Base-by-base conservation (phyloP, 805 yeast species). In the Yamadazyma insecticola region DNA sequence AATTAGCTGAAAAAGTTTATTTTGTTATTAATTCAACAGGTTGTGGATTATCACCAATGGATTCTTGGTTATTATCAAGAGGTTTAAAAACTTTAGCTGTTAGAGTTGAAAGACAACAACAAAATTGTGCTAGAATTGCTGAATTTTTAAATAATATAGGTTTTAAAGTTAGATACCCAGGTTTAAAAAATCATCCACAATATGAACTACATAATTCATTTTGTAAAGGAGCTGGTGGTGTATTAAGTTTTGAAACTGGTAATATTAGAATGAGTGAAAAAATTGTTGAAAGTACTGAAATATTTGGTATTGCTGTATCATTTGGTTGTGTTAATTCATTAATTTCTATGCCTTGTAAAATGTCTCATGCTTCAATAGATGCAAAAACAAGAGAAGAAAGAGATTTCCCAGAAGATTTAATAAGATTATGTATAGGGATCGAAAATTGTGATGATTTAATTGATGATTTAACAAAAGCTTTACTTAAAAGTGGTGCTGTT, bases 331-430 rank as follows among this genome's bases (percentile, higher is more conserved):
- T 90, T 39, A 86, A 87, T 65, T 84, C 95, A 12, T 70, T 89
- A 51, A 86, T 89, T 36, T 86, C 96, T 23, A 74, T 89, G 79
- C 97, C 97, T 11, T 86, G 97, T 57, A 75, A 76, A 57, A 89
- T 89, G 97, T 85, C 96, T 5, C 97, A 89, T 53, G 97, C 97
- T n/a, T 81, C 96, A 3, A 89, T 89, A 40, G 96, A 88, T 46
- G 81, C 88, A 16, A 76, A 84, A 50, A 79, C 86, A 3, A 77
- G 97, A 57, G 79, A 78, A 29, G 94, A 83, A 55, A 77, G 97
- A 55, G 87, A 79, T 26, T 78, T 89, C 61, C 96, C 96, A 2
- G 97, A 89, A 57, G 97, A 90, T 53, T 68, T 89, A 50, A 78
- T 89, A 45, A 72, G 97, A 49, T 70, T 89, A 34, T 89, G 96